Evolutionary conservation across 352 stramenopile species (phyloP).

Genomic region (Globisporangium cederbergense): DNA sequence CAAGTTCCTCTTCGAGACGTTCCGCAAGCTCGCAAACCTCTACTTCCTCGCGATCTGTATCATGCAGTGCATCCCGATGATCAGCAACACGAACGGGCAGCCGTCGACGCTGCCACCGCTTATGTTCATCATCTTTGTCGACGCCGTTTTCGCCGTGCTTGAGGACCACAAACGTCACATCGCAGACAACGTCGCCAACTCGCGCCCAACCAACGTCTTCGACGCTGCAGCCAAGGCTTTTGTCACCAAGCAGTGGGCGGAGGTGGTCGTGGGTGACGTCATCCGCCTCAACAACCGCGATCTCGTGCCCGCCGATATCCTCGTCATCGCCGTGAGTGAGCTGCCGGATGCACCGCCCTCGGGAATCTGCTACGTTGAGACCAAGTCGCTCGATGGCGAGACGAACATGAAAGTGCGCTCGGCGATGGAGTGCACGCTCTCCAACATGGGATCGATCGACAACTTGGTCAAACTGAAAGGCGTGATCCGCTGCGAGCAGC

Average conservation of each 20-base stretch:
- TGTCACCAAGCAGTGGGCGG: constrained; percentile 55
- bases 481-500: constrained; percentile 68
- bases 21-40: constrained; percentile 90
- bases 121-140: constrained; percentile 88
- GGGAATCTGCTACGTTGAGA: constrained; percentile 89
- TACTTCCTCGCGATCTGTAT: constrained; percentile 93
- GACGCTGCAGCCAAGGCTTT: constrained; percentile 47
- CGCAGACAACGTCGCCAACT: constrained; percentile 83
- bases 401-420: constrained; percentile 92
- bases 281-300: constrained; percentile 80
- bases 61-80: constrained; percentile 82
- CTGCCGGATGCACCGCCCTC: constrained; percentile 46
- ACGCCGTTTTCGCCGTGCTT: constrained; percentile 83
- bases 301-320: constrained; percentile 79
- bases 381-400: constrained; percentile 90
- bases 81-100: constrained; percentile 88
- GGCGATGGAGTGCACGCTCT: constrained; percentile 68
- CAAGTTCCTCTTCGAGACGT: constrained; percentile 90
- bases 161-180: constrained; percentile 87
- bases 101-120: constrained; percentile 87
- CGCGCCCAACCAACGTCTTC: constrained; percentile 57
- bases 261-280: constrained; percentile 86
- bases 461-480: constrained; percentile 56
- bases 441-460: constrained; percentile 36
- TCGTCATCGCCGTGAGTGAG: constrained; percentile 80